These are phyloP conservation scores for Clarkia xantiana DNA, from an alignment of 345 rosid genomes.

Conservation along the genomic window DNA sequence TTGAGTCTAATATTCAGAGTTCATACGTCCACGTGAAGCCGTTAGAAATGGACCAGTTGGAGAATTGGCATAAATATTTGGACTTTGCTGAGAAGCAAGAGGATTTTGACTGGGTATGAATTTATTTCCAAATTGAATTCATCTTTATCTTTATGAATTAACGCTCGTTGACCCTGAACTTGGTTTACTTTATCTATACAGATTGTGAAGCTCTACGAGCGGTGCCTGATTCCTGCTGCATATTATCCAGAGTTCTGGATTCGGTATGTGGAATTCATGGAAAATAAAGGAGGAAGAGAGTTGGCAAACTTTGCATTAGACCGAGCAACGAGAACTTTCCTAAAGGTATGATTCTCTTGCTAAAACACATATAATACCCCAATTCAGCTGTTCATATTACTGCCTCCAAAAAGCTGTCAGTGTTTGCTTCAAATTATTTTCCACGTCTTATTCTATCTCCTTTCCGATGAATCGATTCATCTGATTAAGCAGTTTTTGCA, in stretches of 20 bases:
- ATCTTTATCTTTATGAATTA: slow-evolving; percentile 1
- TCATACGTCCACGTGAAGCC: slow-evolving; percentile 70
- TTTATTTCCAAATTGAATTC: slow-evolving; percentile 7
- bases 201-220: slow-evolving; percentile 79
- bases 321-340: slow-evolving; percentile 50
- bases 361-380: background rate
- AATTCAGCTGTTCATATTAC: no score
- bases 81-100: slow-evolving; percentile 59
- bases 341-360: slow-evolving; percentile 40
- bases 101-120: slow-evolving; percentile 85
- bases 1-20: slow-evolving; percentile 52
- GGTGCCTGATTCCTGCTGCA: slow-evolving; percentile 86
- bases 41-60: slow-evolving; percentile 43
- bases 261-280: slow-evolving; percentile 76
- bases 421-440: background rate
- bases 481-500: no score
- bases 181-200: slow-evolving; percentile 10
- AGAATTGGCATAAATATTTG: slow-evolving; percentile 76
- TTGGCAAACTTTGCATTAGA: slow-evolving; percentile 65
- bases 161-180: background rate
- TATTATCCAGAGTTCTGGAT: slow-evolving; percentile 80
- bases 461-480: background rate
- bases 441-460: no score
- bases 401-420: no score
- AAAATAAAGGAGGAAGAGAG: slow-evolving; percentile 86